These are phyloP conservation scores for Fusarium sulawesiense DNA, from an alignment of 2,329 filamentous ascomycete genomes.

Conservation along the genomic window DNA sequence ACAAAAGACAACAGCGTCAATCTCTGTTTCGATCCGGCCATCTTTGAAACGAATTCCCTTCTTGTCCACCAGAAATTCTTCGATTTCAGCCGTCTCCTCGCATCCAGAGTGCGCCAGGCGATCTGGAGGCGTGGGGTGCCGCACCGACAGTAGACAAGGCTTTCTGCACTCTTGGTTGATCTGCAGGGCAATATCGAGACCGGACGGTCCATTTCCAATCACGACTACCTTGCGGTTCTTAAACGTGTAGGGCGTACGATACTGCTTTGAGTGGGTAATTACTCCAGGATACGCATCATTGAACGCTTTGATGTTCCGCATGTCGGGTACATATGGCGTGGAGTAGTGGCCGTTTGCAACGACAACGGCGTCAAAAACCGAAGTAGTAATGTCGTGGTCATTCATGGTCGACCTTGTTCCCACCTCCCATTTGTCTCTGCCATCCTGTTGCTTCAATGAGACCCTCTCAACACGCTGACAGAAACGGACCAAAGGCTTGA, in stretches of 20 bases:
- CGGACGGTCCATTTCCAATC: conserved; percentile 86
- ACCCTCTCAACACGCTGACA: conserved; percentile 76
- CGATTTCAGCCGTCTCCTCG: conserved; percentile 68
- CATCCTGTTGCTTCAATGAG: conserved; percentile 44
- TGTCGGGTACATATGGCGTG: conserved; percentile 73
- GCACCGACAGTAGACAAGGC: conserved; percentile 74
- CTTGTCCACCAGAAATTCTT: conserved; percentile 63
- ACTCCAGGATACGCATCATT: conserved; percentile 67
- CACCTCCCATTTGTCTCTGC: conserved; percentile 70
- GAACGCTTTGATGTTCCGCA: conserved; percentile 70
- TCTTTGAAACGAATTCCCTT: conserved; percentile 75
- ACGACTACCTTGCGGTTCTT: conserved; percentile 79
- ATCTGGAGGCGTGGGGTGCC: conserved; percentile 59
- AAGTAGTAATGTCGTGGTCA: conserved; percentile 52
- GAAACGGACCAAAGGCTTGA: conserved; percentile 76
- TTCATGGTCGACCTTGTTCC: conserved; percentile 63
- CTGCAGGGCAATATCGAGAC: conserved; percentile 83
- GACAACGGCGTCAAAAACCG: conserved; percentile 78
- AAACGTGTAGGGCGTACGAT: conserved; percentile 74
- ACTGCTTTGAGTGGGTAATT: conserved; percentile 83
- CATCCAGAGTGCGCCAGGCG: conserved; percentile 59
- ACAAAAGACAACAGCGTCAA: conserved; percentile 86
- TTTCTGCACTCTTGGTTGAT: conserved; percentile 70
- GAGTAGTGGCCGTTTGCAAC: conserved; percentile 81
- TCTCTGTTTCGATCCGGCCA: conserved; percentile 69